These are phyloP conservation scores for Byssothecium circinans DNA, from an alignment of 2,329 filamentous ascomycete genomes.

Conservation along the genomic window DNA sequence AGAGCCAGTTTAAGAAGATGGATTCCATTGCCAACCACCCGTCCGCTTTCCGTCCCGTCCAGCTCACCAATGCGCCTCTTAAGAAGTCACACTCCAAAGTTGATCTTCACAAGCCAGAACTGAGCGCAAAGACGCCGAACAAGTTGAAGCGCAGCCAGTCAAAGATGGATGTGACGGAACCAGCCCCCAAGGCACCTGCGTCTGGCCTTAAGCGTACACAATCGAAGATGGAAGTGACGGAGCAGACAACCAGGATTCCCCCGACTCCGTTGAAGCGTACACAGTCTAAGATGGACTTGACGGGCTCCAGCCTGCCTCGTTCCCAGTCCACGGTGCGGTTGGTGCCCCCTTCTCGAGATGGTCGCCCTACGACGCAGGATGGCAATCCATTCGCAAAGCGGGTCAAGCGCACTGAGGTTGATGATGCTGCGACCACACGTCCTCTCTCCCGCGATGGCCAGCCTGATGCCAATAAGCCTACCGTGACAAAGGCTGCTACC, in stretches of 20 bases:
- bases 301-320: constrained; percentile 44
- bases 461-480: constrained; percentile 11
- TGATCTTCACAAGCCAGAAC: constrained; percentile 49
- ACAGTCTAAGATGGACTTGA: constrained; percentile 64
- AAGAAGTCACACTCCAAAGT: constrained; percentile 47
- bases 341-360: constrained; percentile 26
- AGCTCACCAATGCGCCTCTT: constrained; percentile 45
- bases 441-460: constrained; percentile 53
- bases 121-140: constrained; percentile 36
- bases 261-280: constrained; percentile 54
- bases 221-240: constrained; percentile 67
- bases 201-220: constrained; percentile 54
- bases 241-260: constrained; percentile 50
- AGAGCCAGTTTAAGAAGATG: constrained; percentile 90
- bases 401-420: constrained; percentile 64
- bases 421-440: constrained; percentile 69
- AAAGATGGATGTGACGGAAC: constrained; percentile 68
- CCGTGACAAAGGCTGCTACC: constrained; percentile 14
- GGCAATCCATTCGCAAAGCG: constrained; percentile 63
- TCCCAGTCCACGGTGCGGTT: constrained; percentile 39
- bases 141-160: constrained; percentile 56
- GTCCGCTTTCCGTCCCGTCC: constrained; percentile 70
- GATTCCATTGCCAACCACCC: constrained; percentile 89
- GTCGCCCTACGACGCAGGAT: constrained; percentile 28
- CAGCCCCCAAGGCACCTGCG: constrained; percentile 47